These are phyloP conservation scores for Chlamydomonas incerta DNA, from an alignment of 139 green algal species.

Conservation along the genomic window DNA sequence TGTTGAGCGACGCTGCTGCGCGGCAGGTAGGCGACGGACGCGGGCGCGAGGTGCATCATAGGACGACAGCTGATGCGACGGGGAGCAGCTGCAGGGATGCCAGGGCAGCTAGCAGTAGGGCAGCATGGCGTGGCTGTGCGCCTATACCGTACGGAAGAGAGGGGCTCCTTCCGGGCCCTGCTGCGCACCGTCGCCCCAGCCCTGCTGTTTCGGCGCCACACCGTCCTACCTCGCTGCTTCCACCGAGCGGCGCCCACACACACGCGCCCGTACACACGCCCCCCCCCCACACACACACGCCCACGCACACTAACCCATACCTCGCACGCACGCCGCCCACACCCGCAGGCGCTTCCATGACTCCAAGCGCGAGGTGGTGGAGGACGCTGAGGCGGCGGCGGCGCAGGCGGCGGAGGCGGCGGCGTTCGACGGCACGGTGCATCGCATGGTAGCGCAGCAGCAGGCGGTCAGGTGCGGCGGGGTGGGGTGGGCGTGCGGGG, in stretches of 20 bases:
- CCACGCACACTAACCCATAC: background rate
- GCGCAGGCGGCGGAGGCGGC: background rate
- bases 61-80: no score
- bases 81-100: no score
- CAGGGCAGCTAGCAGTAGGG: no score
- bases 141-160: no score
- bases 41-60: no score
- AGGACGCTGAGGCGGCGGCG: background rate
- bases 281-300: background rate
- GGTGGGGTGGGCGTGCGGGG: no score
- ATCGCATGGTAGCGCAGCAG: slow-evolving; percentile 25
- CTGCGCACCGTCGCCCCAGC: background rate
- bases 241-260: no score
- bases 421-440: background rate
- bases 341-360: background rate
- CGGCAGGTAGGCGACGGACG: no score
- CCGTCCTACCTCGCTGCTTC: background rate
- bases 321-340: no score
- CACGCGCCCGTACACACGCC: no score
- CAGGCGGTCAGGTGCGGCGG: slow-evolving; percentile 9
- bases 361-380: background rate
- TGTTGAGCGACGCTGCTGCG: no score
- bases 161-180: background rate
- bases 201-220: background rate
- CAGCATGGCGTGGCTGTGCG: no score